Evolutionary conservation across 1,139 yeast species (phyloP).

Genomic region (Nakaseomyces sp.): DNA sequence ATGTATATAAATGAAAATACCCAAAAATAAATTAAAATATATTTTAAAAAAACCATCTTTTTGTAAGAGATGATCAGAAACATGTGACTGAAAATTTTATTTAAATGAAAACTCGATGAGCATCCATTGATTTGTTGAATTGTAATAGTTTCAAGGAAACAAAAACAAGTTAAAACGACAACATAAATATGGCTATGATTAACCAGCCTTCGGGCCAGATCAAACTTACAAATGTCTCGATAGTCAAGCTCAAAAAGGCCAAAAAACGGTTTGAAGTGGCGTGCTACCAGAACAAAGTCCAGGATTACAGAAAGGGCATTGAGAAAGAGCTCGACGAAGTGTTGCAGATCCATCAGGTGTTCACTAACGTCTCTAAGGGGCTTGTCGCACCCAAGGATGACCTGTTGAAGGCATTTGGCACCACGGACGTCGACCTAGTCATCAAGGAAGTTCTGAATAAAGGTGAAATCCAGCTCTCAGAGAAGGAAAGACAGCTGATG

Average conservation of each 20-base stretch:
- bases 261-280: conserved; percentile 90
- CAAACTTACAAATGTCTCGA: conserved; percentile 84
- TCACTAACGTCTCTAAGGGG: conserved; percentile 88
- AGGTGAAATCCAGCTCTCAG: conserved; percentile 92
- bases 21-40: neutral
- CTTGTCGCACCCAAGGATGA: conserved; percentile 89
- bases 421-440: conserved; percentile 64
- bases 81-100: too few species aligned
- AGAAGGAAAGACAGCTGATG: conserved; percentile 79
- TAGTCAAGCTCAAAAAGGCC: conserved; percentile 84
- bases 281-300: conserved; percentile 93
- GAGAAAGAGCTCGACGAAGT: conserved; percentile 96
- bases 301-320: conserved; percentile 79
- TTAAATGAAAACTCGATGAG: too few species aligned
- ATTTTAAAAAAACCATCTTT: neutral
- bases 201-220: conserved; percentile 87
- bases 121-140: too few species aligned
- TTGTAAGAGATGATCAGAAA: neutral
- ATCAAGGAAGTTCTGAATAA: conserved; percentile 72
- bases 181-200: conserved; percentile 33
- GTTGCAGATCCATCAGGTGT: conserved; percentile 90
- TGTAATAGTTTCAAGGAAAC: too few species aligned
- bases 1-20: too few species aligned
- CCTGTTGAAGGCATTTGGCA: conserved; percentile 60
- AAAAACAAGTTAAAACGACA: too few species aligned